These are phyloP conservation scores for Pholiota conissans DNA, from an alignment of 768 basidiomycete genomes.

Conservation along the genomic window DNA sequence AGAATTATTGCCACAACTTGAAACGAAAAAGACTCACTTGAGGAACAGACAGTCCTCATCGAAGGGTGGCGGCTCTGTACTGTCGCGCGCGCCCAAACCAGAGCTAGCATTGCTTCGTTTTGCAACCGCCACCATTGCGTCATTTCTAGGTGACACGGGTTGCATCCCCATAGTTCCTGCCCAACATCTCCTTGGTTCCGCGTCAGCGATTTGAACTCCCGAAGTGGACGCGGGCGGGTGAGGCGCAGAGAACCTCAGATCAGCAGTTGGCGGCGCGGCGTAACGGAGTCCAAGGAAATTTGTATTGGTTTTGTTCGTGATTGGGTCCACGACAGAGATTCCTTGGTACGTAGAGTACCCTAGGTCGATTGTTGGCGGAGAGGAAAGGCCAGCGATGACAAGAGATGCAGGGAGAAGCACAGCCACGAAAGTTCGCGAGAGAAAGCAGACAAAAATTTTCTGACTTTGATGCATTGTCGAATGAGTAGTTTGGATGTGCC, in stretches of 20 bases:
- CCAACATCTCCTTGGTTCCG: conserved; percentile 29
- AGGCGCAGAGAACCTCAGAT: conserved; percentile 34
- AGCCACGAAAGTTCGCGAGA: no score
- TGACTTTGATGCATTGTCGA: no score
- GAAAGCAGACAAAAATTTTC: no score
- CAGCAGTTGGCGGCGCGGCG: conserved; percentile 49
- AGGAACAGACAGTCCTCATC: conserved; percentile 42
- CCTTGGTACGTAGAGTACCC: not conserved
- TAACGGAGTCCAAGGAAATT: conserved; percentile 46
- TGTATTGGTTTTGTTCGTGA: conserved; percentile 22
- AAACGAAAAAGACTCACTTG: conserved; percentile 22
- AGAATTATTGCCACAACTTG: not conserved
- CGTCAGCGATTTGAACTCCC: conserved; percentile 31
- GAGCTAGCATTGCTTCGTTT: no score
- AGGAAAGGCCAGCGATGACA: no score
- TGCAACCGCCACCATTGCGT: no score
- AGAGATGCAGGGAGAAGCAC: no score
- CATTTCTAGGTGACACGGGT: conserved; percentile 26
- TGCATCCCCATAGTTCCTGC: conserved; percentile 27
- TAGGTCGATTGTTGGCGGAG: not conserved
- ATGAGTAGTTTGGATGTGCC: no score
- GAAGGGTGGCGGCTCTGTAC: conserved; percentile 10
- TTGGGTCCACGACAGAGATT: not conserved
- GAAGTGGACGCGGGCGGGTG: conserved; percentile 23
- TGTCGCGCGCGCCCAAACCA: not conserved